Percentiles rank a stretch among this genome's conserved stretches.
These are phyloP conservation scores for Dacryopinax primogenitus DNA, from an alignment of 768 basidiomycete species.

Conservation along the genomic window DNA sequence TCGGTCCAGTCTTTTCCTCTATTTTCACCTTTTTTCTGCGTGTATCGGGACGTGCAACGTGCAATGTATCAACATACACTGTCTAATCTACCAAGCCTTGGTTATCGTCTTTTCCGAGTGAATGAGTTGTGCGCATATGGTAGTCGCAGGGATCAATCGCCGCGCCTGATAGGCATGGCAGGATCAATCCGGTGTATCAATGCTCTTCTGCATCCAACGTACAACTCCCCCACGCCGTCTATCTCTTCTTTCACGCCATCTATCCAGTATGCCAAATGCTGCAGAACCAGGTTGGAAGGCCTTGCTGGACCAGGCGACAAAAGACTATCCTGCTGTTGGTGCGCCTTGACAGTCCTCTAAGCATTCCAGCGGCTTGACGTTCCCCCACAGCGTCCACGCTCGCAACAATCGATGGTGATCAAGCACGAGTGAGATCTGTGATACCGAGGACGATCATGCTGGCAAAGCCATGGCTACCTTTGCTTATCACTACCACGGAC, in stretches of 20 bases:
- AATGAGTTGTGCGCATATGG: background rate
- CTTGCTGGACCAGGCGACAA: background rate
- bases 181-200: background rate
- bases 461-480: conserved; percentile 35
- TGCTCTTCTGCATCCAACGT: background rate
- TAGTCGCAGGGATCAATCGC: background rate
- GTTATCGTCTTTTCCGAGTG: background rate
- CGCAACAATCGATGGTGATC: background rate
- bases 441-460: conserved; percentile 47
- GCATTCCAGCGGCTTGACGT: background rate
- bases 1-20: background rate
- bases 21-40: background rate
- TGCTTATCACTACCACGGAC: conserved; percentile 60
- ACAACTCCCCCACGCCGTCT: background rate
- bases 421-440: conserved; percentile 52
- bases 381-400: background rate
- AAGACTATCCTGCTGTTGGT: background rate
- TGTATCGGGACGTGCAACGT: background rate
- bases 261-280: background rate
- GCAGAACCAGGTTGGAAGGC: background rate
- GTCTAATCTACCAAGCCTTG: background rate
- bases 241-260: background rate
- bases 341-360: background rate
- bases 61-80: background rate
- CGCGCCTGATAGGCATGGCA: background rate